phyloP scores from a whole-genome alignment of 306 rosid genomes.

The Cucurbita argyrosperma region DNA sequence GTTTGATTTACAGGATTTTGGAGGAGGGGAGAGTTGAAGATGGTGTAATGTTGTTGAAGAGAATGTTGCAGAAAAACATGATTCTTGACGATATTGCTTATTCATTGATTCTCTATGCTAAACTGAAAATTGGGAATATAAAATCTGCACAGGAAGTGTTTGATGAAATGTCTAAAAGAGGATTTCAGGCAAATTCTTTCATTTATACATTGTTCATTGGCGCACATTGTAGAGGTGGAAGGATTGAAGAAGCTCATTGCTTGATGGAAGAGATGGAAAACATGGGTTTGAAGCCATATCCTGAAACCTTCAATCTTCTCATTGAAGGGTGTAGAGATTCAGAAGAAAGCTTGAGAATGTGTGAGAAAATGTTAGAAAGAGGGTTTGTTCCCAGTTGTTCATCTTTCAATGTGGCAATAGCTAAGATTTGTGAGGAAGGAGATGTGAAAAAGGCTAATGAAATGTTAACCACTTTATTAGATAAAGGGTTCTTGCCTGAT shows the following conservation, averaged over 20 bases:
- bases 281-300: slow-evolving; percentile 40
- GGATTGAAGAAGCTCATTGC: slow-evolving; percentile 33
- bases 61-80: slow-evolving; percentile 62
- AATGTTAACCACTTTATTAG: slow-evolving; percentile 41
- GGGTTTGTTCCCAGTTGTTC: slow-evolving; percentile 51
- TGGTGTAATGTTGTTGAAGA: slow-evolving; percentile 40
- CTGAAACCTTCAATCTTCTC: slow-evolving; percentile 38
- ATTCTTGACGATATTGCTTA: slow-evolving; percentile 43
- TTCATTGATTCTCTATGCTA: slow-evolving; percentile 43
- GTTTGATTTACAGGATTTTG: slow-evolving; percentile 38
- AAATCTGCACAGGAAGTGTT: slow-evolving; percentile 27
- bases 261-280: slow-evolving; percentile 50
- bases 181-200: slow-evolving; percentile 49
- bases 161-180: slow-evolving; percentile 53
- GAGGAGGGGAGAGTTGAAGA: slow-evolving; percentile 39
- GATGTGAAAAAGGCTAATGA: slow-evolving; percentile 32
- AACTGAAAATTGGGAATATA: slow-evolving; percentile 28
- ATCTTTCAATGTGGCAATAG: slow-evolving; percentile 42
- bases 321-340: slow-evolving; percentile 38
- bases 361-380: slow-evolving; percentile 37
- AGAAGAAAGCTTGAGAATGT: slow-evolving; percentile 30
- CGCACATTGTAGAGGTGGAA: slow-evolving; percentile 41
- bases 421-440: slow-evolving; percentile 39
- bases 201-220: slow-evolving; percentile 45
- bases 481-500: slow-evolving; percentile 48